Conservation (phyloP, 139 green algal species). For the Trebouxia sp. region DNA sequence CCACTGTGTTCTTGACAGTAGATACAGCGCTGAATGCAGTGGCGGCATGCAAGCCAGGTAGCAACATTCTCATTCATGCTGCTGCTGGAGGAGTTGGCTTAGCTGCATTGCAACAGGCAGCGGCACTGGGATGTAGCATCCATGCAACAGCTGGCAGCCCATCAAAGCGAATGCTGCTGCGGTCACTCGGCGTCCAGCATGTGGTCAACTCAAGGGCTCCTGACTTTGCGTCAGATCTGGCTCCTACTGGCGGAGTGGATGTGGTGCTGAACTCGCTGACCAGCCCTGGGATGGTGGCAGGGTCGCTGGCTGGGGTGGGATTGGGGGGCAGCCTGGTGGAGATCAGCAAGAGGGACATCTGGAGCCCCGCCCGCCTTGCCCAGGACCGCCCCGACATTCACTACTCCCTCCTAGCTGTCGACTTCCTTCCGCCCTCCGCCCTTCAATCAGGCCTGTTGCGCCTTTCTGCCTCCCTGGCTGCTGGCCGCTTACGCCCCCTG, state of each 20-base stretch:
- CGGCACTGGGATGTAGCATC: slow-evolving; percentile 35
- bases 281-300: slow-evolving; percentile 58
- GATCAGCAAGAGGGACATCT: slow-evolving; percentile 91
- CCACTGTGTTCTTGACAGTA: slow-evolving; percentile 84
- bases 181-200: slow-evolving; percentile 48
- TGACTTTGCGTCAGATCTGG: slow-evolving; percentile 62
- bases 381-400: slow-evolving; percentile 78
- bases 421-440: slow-evolving; percentile 76
- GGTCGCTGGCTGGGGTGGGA: background rate
- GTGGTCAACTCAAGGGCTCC: slow-evolving; percentile 65
- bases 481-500: slow-evolving; percentile 47
- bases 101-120: slow-evolving; percentile 65
- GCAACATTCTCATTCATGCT: slow-evolving; percentile 73
- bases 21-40: slow-evolving; percentile 40
- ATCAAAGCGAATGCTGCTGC: slow-evolving; percentile 73
- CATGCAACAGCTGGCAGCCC: slow-evolving; percentile 70
- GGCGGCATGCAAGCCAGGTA: slow-evolving; percentile 27
- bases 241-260: slow-evolving; percentile 56
- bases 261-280: slow-evolving; percentile 85
- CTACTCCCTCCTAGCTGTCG: slow-evolving; percentile 79
- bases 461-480: slow-evolving; percentile 44
- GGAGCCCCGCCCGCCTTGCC: slow-evolving; percentile 54
- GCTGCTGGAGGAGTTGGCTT: slow-evolving; percentile 83
- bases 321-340: slow-evolving; percentile 76
- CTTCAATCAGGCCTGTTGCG: slow-evolving; percentile 49